Evolutionary conservation across 805 yeast species (phyloP).

Genomic region (Wickerhamiella alocasiicola): DNA sequence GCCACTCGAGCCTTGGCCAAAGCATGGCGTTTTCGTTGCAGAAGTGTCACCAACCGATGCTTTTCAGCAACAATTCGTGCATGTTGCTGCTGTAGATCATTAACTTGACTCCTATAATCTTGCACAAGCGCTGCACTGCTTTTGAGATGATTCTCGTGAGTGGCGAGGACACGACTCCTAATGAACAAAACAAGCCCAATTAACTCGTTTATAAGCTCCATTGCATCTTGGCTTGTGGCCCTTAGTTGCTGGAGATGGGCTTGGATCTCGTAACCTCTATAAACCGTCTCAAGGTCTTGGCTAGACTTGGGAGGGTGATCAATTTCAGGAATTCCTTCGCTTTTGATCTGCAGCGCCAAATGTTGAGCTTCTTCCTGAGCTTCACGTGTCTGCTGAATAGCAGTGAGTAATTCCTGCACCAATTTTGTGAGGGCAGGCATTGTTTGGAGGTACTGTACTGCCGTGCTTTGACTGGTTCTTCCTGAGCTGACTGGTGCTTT

Average conservation of each 20-base stretch:
- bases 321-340: constrained; percentile 5
- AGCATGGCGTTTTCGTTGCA: no score
- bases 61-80: no score
- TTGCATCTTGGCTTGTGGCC: constrained; percentile 18
- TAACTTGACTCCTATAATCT: background rate
- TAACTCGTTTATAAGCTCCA: constrained; percentile 15
- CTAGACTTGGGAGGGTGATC: background rate
- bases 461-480: no score
- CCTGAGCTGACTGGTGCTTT: no score
- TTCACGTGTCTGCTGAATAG: constrained; percentile 20
- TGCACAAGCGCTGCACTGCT: no score
- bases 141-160: constrained; percentile 11
- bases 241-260: constrained; percentile 17
- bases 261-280: constrained; percentile 13
- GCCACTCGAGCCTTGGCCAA: no score
- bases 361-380: constrained; percentile 16
- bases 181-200: constrained; percentile 13
- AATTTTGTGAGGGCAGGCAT: constrained; percentile 21
- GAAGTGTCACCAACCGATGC: no score
- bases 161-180: constrained; percentile 12
- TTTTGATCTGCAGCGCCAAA: constrained; percentile 20
- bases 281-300: background rate
- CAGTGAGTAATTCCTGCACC: constrained; percentile 22
- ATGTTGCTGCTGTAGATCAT: no score
- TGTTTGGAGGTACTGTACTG: no score